Percentiles rank a stretch among this genome's conserved stretches.
These are phyloP conservation scores for Cotoneaster glaucophyllus DNA, from an alignment of 306 rosid genomes.

Conservation along the genomic window DNA sequence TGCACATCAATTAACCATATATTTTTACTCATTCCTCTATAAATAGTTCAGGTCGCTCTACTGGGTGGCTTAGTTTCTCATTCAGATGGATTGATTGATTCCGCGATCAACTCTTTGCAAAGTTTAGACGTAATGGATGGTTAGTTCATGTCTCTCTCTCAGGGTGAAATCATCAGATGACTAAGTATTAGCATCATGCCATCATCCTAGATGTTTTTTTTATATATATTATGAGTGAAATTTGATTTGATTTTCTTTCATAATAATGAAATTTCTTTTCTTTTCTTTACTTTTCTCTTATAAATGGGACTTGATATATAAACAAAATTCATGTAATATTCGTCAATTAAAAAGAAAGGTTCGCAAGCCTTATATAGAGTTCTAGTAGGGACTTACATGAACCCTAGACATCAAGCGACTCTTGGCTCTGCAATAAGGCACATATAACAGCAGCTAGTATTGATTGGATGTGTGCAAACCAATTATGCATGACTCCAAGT, in stretches of 20 bases:
- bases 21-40: constrained; percentile 16
- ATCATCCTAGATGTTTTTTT: neutral
- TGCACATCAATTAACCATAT: constrained; percentile 2
- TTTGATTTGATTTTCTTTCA: neutral
- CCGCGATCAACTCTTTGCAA: constrained; percentile 59
- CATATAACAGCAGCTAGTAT: neutral
- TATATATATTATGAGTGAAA: neutral
- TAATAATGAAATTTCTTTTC: too few relatives aligned
- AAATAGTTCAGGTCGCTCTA: constrained; percentile 58
- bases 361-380: neutral
- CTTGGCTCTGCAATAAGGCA: neutral
- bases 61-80: constrained; percentile 72
- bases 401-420: neutral
- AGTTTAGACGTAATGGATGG: constrained; percentile 49
- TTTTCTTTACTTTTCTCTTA: too few relatives aligned
- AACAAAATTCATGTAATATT: neutral
- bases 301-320: neutral
- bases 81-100: constrained; percentile 67
- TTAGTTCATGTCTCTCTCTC: constrained; percentile 33
- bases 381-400: neutral
- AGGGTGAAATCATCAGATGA: constrained; percentile 5
- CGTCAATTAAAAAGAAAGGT: too few relatives aligned
- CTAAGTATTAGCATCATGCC: neutral
- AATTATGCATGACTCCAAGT: neutral
- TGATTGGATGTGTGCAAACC: neutral